A percentile compares a stretch with the other conserved stretches of the same genome.
Evolutionary conservation across 139 green algal species (phyloP).

Genomic region (Coelastrella sp.): DNA sequence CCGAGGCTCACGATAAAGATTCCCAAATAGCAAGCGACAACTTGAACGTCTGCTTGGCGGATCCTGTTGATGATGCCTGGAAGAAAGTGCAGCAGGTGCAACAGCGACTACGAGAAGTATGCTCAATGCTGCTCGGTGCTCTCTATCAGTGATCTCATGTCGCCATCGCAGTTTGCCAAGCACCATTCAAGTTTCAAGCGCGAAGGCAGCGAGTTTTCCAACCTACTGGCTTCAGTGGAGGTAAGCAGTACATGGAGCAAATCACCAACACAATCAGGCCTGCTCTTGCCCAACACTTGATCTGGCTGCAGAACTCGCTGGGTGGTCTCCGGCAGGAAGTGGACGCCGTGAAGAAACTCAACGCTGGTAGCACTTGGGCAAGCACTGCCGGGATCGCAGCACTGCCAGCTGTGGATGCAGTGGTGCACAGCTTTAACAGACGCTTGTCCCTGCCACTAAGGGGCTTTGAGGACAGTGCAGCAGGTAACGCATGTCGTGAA

Average conservation of each 20-base stretch:
- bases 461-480: background rate
- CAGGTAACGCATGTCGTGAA: background rate
- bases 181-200: slow-evolving; percentile 2
- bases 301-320: slow-evolving; percentile 21
- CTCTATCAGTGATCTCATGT: background rate
- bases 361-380: background rate
- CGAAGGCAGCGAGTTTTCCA: slow-evolving; percentile 8
- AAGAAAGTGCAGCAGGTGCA: slow-evolving; percentile 18
- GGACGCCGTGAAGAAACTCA: slow-evolving; percentile 7
- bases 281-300: background rate
- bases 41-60: no score
- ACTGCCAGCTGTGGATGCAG: slow-evolving; percentile 9
- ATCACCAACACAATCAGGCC: background rate
- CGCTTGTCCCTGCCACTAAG: background rate
- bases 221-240: slow-evolving; percentile 14
- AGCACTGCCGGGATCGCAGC: background rate
- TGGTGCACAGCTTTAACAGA: slow-evolving; percentile 4
- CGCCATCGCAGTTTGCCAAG: background rate
- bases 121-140: no score
- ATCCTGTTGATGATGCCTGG: background rate
- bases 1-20: background rate
- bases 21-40: background rate
- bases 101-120: background rate
- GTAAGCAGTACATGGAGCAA: slow-evolving; percentile 5
- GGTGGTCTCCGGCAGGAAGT: slow-evolving; percentile 22